phyloP scores from a whole-genome alignment of 371 early-diverging fungal genomes.

The Dichotomocladium elegans region DNA sequence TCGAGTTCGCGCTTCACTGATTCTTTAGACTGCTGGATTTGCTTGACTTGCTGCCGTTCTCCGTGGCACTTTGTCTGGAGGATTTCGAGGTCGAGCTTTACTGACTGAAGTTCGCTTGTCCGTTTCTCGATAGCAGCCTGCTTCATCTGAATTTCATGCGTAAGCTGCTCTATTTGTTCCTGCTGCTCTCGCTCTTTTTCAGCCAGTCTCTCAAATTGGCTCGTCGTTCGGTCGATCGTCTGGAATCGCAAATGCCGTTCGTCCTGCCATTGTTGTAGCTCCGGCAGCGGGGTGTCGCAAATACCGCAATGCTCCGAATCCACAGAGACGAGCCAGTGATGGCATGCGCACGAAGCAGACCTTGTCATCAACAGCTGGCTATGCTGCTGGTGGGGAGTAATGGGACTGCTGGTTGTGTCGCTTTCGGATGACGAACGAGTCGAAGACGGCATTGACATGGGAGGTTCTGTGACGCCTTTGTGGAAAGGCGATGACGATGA shows the following conservation, averaged over 20 bases:
- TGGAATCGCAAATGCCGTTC: slow-evolving; percentile 7
- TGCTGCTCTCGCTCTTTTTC: slow-evolving; percentile 3
- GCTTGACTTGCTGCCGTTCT: slow-evolving; percentile 54
- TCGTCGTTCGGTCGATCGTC: slow-evolving; percentile 6
- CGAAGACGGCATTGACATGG: slow-evolving; percentile 2
- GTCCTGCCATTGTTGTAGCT: slow-evolving; percentile 10
- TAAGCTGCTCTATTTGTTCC: not conserved
- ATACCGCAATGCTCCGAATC: slow-evolving; percentile 23
- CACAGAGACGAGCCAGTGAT: slow-evolving; percentile 21
- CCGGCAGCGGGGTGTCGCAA: slow-evolving; percentile 13
- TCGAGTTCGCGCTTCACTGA: slow-evolving; percentile 71
- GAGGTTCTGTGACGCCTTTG: too few relatives aligned
- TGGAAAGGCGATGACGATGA: not conserved
- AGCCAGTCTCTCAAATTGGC: slow-evolving; percentile 4
- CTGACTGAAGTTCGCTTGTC: slow-evolving; percentile 70
- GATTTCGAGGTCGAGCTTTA: slow-evolving; percentile 72
- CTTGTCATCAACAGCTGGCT: slow-evolving; percentile 2
- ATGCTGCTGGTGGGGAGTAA: slow-evolving; percentile 13
- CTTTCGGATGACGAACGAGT: slow-evolving; percentile 13
- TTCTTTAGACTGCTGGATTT: slow-evolving; percentile 62
- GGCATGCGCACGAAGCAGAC: slow-evolving; percentile 9
- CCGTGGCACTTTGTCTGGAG: slow-evolving; percentile 84
- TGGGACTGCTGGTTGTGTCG: slow-evolving; percentile 5
- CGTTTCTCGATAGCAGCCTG: slow-evolving; percentile 6
- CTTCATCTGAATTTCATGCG: not conserved